Percentiles rank a stretch among this genome's conserved stretches.
These are phyloP conservation scores for Chaetomium fimeti DNA, from an alignment of 495 filamentous ascomycete genomes.

Conservation along the genomic window DNA sequence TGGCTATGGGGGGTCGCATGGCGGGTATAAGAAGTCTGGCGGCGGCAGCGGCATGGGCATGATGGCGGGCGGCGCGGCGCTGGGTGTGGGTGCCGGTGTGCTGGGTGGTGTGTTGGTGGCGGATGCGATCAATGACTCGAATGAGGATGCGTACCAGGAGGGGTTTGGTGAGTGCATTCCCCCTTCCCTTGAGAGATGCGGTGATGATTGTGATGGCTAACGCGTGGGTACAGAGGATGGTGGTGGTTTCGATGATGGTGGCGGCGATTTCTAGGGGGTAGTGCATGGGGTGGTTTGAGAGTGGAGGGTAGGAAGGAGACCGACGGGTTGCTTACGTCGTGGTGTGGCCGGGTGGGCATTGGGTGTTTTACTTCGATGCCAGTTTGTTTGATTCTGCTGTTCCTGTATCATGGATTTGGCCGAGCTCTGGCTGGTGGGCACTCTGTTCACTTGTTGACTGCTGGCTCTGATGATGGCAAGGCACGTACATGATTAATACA, in stretches of 20 bases:
- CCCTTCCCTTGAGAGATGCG: background rate
- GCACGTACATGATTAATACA: constrained; percentile 2
- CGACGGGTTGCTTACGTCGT: background rate
- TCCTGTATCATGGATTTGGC: background rate
- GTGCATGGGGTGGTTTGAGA: background rate
- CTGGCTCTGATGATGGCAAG: background rate
- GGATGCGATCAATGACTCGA: constrained; percentile 59
- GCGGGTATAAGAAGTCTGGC: constrained; percentile 29
- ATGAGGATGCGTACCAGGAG: constrained; percentile 53
- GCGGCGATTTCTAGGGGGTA: constrained; percentile 54
- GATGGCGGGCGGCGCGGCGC: constrained; percentile 64
- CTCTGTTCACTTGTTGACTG: background rate
- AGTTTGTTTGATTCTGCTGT: background rate
- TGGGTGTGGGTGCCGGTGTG: constrained; percentile 75
- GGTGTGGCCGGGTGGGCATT: background rate
- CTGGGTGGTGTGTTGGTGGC: constrained; percentile 68
- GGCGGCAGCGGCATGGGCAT: constrained; percentile 60
- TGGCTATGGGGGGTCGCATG: background rate
- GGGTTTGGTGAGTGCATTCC: constrained; percentile 40
- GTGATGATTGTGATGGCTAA: background rate
- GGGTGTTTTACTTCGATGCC: background rate
- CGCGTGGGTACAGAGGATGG: constrained; percentile 42
- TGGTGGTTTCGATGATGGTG: constrained; percentile 38
- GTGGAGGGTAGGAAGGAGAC: background rate
- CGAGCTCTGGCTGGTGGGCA: background rate